Evolutionary conservation across 108 stramenopile species (phyloP).

Genomic region (Pseudonitzschia multiseries): DNA sequence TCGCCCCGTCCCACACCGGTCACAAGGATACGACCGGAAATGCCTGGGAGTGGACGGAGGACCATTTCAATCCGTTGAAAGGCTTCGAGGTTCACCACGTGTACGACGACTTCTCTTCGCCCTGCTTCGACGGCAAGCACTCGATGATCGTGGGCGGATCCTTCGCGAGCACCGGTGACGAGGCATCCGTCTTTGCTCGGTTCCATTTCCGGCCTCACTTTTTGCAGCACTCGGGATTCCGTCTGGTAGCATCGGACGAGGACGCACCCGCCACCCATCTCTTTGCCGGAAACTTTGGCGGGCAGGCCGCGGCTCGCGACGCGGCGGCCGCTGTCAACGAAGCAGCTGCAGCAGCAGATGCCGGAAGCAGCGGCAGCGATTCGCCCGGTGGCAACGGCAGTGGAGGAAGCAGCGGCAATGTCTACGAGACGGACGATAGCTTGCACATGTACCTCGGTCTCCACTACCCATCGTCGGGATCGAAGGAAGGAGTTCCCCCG

Average conservation of each 20-base stretch:
- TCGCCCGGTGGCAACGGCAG: slow-evolving; percentile 8
- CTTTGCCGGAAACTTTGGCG: slow-evolving; percentile 70
- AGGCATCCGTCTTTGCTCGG: slow-evolving; percentile 89
- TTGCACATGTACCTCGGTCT: slow-evolving; percentile 81
- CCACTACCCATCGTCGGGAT: slow-evolving; percentile 71
- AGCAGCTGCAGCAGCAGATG: neutral
- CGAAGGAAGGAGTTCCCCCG: slow-evolving; percentile 48
- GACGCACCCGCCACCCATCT: slow-evolving; percentile 78
- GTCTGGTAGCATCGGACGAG: slow-evolving; percentile 77
- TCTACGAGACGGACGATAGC: slow-evolving; percentile 73
- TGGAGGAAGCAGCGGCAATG: slow-evolving; percentile 32
- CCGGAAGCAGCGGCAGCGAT: slow-evolving; percentile 24
- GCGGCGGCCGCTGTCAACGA: slow-evolving; percentile 11
- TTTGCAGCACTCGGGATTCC: slow-evolving; percentile 92
- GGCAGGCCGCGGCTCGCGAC: slow-evolving; percentile 60
- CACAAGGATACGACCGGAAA: slow-evolving; percentile 87
- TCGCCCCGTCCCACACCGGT: slow-evolving; percentile 67
- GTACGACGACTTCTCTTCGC: slow-evolving; percentile 93
- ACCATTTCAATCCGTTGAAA: slow-evolving; percentile 89
- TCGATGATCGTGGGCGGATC: slow-evolving; percentile 93
- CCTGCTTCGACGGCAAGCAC: slow-evolving; percentile 96
- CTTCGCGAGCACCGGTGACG: slow-evolving; percentile 91
- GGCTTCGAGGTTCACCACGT: slow-evolving; percentile 86
- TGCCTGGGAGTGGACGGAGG: slow-evolving; percentile 96
- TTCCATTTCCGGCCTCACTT: slow-evolving; percentile 97